phyloP scores from a whole-genome alignment of 78 protist species.

The Tieghemostelium lacteum region DNA sequence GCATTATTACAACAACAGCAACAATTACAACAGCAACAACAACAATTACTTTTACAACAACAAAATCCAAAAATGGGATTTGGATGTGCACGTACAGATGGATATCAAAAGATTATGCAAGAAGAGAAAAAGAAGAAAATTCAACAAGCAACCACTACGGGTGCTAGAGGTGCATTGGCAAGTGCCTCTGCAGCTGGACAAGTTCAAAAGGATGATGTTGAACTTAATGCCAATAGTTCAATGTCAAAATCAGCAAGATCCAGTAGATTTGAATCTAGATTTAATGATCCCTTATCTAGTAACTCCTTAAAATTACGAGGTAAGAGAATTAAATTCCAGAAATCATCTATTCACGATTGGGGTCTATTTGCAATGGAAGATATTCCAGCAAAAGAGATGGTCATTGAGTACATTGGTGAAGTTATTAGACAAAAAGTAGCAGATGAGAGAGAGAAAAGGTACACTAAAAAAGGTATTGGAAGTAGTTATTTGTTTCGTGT shows the following conservation, averaged over 20 bases:
- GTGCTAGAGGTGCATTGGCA: background rate
- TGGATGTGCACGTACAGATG: conserved; percentile 33
- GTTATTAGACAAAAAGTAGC: conserved; percentile 90
- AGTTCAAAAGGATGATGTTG: background rate
- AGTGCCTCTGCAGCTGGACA: background rate
- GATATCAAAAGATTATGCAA: background rate
- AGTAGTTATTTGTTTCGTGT: conserved; percentile 95
- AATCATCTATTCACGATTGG: conserved; percentile 92
- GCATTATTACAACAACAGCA: background rate
- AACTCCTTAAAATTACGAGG: conserved; percentile 40
- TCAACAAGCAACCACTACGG: background rate
- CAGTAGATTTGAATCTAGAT: conserved; percentile 44
- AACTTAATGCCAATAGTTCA: background rate
- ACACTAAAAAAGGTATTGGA: conserved; percentile 90
- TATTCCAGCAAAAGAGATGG: conserved; percentile 92
- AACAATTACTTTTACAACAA: background rate
- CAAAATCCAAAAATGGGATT: background rate
- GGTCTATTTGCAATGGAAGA: conserved; percentile 90
- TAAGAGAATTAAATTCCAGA: conserved; percentile 79
- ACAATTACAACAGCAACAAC: background rate
- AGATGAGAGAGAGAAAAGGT: conserved; percentile 91
- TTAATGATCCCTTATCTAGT: conserved; percentile 16
- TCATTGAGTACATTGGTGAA: conserved; percentile 98
- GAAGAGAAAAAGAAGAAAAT: background rate
- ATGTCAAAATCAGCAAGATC: conserved; percentile 35